These are phyloP conservation scores for Hypsizygus ulmarius DNA, from an alignment of 1,284 basidiomycete genomes.

Conservation along the genomic window DNA sequence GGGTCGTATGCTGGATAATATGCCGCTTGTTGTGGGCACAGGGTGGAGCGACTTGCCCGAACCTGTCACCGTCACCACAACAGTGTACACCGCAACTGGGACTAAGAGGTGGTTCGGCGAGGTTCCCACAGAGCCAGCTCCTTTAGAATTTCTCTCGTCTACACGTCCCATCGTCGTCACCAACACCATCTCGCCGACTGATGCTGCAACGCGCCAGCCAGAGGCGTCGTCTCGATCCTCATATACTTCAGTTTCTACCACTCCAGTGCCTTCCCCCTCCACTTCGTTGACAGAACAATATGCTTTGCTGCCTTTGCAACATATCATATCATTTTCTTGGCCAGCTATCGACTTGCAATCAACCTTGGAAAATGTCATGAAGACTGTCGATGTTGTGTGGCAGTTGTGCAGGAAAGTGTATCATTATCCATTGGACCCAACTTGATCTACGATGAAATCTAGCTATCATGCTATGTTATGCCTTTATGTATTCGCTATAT, in stretches of 20 bases:
- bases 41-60: constrained; percentile 24
- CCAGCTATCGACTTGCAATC: constrained; percentile 19
- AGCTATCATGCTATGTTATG: neutral
- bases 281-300: constrained; percentile 12
- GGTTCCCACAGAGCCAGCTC: constrained; percentile 10
- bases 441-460: constrained; percentile 24
- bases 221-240: neutral
- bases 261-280: neutral
- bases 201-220: no score
- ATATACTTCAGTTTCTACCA: constrained; percentile 1
- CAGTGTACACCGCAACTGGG: constrained; percentile 24
- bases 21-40: constrained; percentile 22
- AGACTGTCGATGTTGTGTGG: constrained; percentile 45
- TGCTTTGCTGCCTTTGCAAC: constrained; percentile 22
- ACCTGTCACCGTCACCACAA: constrained; percentile 39
- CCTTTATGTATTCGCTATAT: no score
- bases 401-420: constrained; percentile 45
- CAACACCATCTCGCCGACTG: neutral
- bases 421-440: constrained; percentile 57
- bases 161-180: neutral
- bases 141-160: constrained; percentile 7
- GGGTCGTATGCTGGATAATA: constrained; percentile 33
- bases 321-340: constrained; percentile 26
- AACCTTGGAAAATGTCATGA: constrained; percentile 29
- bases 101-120: constrained; percentile 21